These are phyloP conservation scores for Fagus sylvatica DNA, from an alignment of 306 rosid species.

Conservation along the genomic window DNA sequence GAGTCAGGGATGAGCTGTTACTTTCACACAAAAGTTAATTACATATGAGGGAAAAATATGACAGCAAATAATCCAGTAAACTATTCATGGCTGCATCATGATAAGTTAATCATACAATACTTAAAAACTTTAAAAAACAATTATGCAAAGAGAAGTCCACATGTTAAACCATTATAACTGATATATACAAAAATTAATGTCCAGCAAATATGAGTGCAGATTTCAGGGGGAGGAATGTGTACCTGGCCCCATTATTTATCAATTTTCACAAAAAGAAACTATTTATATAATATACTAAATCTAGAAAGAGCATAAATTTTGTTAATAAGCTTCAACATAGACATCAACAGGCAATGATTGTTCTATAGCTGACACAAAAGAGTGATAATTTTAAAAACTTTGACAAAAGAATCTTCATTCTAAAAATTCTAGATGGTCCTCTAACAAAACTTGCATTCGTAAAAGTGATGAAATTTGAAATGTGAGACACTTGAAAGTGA, in stretches of 20 bases:
- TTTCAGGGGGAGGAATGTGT: not conserved
- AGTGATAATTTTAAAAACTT: not conserved
- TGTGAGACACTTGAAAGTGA: not conserved
- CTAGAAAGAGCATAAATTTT: not conserved
- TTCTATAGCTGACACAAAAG: not conserved
- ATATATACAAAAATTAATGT: not conserved
- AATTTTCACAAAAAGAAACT: not conserved
- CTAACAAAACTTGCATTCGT: not conserved
- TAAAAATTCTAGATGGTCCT: not conserved
- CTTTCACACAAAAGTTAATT: slow-evolving; percentile 15
- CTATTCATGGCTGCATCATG: not conserved
- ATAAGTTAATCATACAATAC: no score
- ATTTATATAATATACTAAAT: no score
- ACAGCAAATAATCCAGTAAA: slow-evolving; percentile 15
- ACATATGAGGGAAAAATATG: slow-evolving; percentile 5
- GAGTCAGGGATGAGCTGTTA: slow-evolving; percentile 80
- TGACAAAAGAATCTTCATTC: not conserved
- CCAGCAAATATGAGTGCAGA: not conserved
- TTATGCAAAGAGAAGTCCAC: not conserved
- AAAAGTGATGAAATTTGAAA: not conserved
- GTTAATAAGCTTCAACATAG: not conserved
- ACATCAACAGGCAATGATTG: not conserved
- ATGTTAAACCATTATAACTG: not conserved
- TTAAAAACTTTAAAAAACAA: not conserved
- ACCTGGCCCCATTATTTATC: not conserved